phyloP scores from a whole-genome alignment of 805 yeast species.

The Blastobotrys chiropterorum region DNA sequence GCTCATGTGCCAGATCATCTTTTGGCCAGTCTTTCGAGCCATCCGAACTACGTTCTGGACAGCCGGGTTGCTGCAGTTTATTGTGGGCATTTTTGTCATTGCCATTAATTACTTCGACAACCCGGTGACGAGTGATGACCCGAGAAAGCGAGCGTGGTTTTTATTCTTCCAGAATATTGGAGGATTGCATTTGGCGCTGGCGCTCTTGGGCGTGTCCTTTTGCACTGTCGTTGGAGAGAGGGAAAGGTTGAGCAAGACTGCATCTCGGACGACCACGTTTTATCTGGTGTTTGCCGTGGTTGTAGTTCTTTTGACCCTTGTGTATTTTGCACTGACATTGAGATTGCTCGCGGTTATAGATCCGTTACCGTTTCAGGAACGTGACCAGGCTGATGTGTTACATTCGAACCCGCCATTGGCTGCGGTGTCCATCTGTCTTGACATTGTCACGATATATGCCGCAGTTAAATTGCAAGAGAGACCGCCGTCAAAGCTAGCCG shows the following conservation, averaged over 20 bases:
- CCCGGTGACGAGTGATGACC: background rate
- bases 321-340: background rate
- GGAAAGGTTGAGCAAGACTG: conserved; percentile 3
- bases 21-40: conserved; percentile 5
- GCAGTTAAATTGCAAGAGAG: conserved; percentile 19
- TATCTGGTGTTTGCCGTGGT: background rate
- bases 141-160: background rate
- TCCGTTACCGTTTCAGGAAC: background rate
- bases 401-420: conserved; percentile 14
- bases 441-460: conserved; percentile 20
- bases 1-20: conserved; percentile 4
- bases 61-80: conserved; percentile 1
- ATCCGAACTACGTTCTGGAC: conserved; percentile 1
- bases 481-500: conserved; percentile 26
- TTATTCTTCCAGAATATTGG: conserved; percentile 9
- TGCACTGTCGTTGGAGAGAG: background rate
- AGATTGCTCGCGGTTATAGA: background rate
- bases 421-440: conserved; percentile 15
- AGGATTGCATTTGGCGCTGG: conserved; percentile 20
- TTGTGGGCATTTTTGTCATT: conserved; percentile 6
- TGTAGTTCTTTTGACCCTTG: background rate
- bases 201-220: conserved; percentile 10
- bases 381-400: background rate
- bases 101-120: conserved; percentile 3
- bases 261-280: background rate